Percentiles rank a stretch among this genome's conserved stretches.
These are phyloP conservation scores for Aspergillus heteromorphus DNA, from an alignment of 495 filamentous ascomycete genomes.

Conservation along the genomic window DNA sequence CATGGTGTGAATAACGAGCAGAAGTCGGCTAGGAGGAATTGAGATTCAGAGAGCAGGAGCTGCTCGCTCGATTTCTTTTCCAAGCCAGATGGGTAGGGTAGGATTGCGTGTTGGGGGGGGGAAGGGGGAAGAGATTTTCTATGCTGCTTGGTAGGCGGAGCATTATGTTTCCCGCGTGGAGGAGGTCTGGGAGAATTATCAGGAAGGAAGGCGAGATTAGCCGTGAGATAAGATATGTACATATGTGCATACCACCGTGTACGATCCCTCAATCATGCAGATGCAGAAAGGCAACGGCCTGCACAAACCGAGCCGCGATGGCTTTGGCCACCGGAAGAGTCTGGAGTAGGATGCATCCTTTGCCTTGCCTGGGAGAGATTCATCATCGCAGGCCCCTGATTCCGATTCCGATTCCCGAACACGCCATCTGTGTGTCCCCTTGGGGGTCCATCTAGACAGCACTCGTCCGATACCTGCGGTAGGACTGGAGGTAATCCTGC, in stretches of 20 bases:
- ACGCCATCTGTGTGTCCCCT: slow-evolving; percentile 19
- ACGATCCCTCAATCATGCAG: slow-evolving; percentile 10
- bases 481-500: neutral
- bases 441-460: slow-evolving; percentile 16
- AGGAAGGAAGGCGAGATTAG: no score
- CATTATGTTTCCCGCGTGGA: slow-evolving; percentile 8
- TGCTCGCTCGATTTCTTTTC: slow-evolving; percentile 14
- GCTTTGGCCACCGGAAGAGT: slow-evolving; percentile 15
- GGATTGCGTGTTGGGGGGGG: slow-evolving; percentile 6
- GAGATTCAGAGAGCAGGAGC: slow-evolving; percentile 6
- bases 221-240: no score
- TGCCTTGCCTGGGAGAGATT: slow-evolving; percentile 5
- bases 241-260: slow-evolving; percentile 4
- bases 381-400: slow-evolving; percentile 3
- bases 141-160: neutral
- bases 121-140: slow-evolving; percentile 7
- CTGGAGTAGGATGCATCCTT: slow-evolving; percentile 6
- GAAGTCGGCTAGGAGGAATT: slow-evolving; percentile 20
- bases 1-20: slow-evolving; percentile 14
- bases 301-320: slow-evolving; percentile 13
- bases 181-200: slow-evolving; percentile 7
- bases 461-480: slow-evolving; percentile 9
- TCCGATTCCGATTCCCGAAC: no score
- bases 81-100: slow-evolving; percentile 15
- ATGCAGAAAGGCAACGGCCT: slow-evolving; percentile 17